Conservation (phyloP, 768 basidiomycete genomes). For the Exidia glandulosa region DNA sequence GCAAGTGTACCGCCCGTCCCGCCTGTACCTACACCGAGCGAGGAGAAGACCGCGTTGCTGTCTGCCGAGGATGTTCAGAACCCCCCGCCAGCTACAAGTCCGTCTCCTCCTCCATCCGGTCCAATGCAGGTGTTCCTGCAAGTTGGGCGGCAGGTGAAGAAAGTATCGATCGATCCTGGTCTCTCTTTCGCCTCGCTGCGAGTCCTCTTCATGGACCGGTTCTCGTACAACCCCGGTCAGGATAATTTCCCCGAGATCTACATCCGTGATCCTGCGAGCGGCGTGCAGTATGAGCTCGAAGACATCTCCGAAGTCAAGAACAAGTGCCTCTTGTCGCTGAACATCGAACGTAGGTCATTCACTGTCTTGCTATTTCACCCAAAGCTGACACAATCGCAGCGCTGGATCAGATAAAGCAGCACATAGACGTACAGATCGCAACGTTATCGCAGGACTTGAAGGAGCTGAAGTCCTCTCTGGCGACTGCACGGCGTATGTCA, state of each 20-base stretch:
- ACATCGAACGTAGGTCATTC: conserved; percentile 81
- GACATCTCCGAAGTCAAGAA: conserved; percentile 88
- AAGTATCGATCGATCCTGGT: conserved; percentile 58
- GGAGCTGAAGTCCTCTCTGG: conserved; percentile 64
- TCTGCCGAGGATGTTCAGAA: conserved; percentile 3
- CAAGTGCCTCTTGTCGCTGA: conserved; percentile 78
- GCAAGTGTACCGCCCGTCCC: conserved; percentile 15
- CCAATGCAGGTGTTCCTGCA: conserved; percentile 73
- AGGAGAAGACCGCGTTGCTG: conserved; percentile 4
- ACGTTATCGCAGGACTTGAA: conserved; percentile 79
- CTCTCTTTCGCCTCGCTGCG: conserved; percentile 66
- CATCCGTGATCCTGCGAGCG: conserved; percentile 82
- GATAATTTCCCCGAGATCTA: conserved; percentile 95
- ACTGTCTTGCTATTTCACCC: conserved; percentile 1
- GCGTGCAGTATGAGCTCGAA: conserved; percentile 92
- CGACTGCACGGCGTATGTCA: conserved; percentile 39
- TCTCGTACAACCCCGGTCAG: conserved; percentile 85
- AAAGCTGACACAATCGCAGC: conserved; percentile 35
- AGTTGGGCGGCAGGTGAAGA: conserved; percentile 84
- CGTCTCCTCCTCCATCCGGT: conserved; percentile 10
- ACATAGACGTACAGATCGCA: conserved; percentile 88
- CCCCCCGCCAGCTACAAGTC: not conserved
- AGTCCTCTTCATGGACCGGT: conserved; percentile 87
- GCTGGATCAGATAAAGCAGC: conserved; percentile 96
- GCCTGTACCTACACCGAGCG: conserved; percentile 18